These are phyloP conservation scores for Carallia pectinifolia DNA, from an alignment of 345 rosid genomes.

Conservation along the genomic window DNA sequence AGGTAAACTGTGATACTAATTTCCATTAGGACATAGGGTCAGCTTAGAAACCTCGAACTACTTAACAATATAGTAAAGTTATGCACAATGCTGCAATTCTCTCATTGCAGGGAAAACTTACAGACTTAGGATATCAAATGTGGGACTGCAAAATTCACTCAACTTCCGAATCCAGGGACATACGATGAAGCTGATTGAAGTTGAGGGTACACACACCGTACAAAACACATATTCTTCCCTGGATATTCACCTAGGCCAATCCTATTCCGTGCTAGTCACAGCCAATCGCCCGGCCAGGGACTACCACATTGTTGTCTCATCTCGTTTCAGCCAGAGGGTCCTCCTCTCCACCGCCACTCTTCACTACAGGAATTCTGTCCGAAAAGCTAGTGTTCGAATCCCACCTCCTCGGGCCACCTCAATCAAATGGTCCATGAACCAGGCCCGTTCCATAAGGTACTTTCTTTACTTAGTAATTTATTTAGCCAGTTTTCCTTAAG, in stretches of 20 bases:
- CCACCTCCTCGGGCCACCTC: conserved; percentile 49
- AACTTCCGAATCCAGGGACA: conserved; percentile 74
- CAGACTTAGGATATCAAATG: conserved; percentile 83
- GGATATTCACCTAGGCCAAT: conserved; percentile 85
- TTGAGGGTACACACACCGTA: conserved; percentile 84
- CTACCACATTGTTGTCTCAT: conserved; percentile 58
- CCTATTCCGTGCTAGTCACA: conserved; percentile 81
- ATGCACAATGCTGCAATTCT: background rate
- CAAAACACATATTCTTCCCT: conserved; percentile 60
- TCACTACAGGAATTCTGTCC: conserved; percentile 62
- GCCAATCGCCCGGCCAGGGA: conserved; percentile 65
- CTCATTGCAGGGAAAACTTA: conserved; percentile 60
- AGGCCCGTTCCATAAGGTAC: conserved; percentile 73
- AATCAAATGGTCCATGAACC: conserved; percentile 66
- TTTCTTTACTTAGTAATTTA: too few species aligned
- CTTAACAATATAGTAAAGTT: background rate
- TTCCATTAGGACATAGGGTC: too few species aligned
- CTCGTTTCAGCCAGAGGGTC: conserved; percentile 49
- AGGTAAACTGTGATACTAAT: conserved; percentile 1
- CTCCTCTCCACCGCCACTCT: conserved; percentile 50
- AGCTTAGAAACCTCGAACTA: background rate
- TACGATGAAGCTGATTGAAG: conserved; percentile 76
- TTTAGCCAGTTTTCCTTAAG: background rate
- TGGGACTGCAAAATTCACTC: conserved; percentile 66
- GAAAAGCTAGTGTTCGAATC: conserved; percentile 39